Conservation (phyloP, 129 eudicot genomes). For the Silybum marianum region DNA sequence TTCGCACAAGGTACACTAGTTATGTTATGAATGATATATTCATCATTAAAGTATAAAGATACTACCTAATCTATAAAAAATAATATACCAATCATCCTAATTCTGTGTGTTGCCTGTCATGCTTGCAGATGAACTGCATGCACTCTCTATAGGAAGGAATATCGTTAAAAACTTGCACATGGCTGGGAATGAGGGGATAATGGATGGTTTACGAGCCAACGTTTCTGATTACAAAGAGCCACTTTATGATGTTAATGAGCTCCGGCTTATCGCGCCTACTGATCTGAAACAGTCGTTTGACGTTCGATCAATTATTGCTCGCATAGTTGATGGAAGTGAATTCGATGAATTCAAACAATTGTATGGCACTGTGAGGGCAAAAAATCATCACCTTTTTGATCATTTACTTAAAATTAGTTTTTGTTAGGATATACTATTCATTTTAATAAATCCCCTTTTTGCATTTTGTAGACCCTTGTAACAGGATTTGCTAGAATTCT, state of each 20-base stretch:
- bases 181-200: slow-evolving; percentile 60
- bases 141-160: slow-evolving; percentile 87
- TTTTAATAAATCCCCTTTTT: neutral
- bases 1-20: slow-evolving; percentile 78
- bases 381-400: slow-evolving; percentile 27
- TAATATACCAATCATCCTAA: too few species aligned
- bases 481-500: slow-evolving; percentile 89
- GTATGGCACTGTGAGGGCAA: slow-evolving; percentile 98
- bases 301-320: slow-evolving; percentile 84
- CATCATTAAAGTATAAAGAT: neutral
- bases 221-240: slow-evolving; percentile 72
- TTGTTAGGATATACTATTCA: neutral
- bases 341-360: slow-evolving; percentile 99
- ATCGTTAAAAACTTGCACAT: slow-evolving; percentile 85
- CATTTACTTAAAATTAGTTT: slow-evolving; percentile 1
- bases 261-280: slow-evolving; percentile 82
- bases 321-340: slow-evolving; percentile 92
- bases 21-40: neutral
- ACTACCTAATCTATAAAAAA: neutral
- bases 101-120: too few species aligned
- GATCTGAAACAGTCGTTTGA: slow-evolving; percentile 93
- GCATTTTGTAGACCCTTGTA: slow-evolving; percentile 79
- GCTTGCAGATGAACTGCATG: slow-evolving; percentile 85
- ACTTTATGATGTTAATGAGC: slow-evolving; percentile 73
- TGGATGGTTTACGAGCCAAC: slow-evolving; percentile 25